Evolutionary conservation across 768 basidiomycete genomes (phyloP).

Genomic region (Rhizopogon roseolus): DNA sequence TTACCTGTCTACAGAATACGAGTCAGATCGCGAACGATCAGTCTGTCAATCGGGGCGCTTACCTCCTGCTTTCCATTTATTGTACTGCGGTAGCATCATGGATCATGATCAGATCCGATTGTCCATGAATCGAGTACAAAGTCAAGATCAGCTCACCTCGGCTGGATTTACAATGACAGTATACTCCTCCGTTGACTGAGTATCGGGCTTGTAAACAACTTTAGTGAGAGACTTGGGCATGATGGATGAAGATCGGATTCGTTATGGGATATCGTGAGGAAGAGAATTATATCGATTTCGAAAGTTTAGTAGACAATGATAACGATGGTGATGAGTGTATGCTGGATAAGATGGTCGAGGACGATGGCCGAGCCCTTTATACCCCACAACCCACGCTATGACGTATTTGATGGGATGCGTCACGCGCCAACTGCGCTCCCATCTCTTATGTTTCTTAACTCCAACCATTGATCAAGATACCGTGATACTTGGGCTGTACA

Average conservation of each 20-base stretch:
- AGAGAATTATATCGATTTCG: constrained; percentile 9
- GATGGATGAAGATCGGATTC: constrained; percentile 11
- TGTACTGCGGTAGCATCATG: constrained; percentile 40
- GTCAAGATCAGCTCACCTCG: constrained; percentile 43
- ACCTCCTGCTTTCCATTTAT: constrained; percentile 83
- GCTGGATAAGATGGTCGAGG: neutral
- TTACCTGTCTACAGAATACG: constrained; percentile 58
- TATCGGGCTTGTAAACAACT: constrained; percentile 77
- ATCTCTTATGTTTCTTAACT: too few relatives aligned
- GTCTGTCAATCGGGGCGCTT: constrained; percentile 17
- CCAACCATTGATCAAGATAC: too few relatives aligned
- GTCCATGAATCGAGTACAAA: constrained; percentile 2
- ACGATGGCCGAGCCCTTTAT: neutral
- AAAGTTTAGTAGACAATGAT: neutral
- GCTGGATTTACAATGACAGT: constrained; percentile 60
- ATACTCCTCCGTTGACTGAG: constrained; percentile 69
- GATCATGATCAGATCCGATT: constrained; percentile 3
- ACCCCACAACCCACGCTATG: constrained; percentile 1
- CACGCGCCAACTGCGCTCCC: constrained; percentile 17
- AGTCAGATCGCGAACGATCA: constrained; percentile 7
- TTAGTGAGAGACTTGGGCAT: constrained; percentile 53
- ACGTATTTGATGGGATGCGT: constrained; percentile 15
- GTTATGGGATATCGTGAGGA: constrained; percentile 1
- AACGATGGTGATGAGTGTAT: neutral
- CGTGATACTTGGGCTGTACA: too few relatives aligned